A percentile compares a stretch with the other conserved stretches of the same genome.
Conservation (phyloP, 2,329 filamentous ascomycete species). For the Stromatinia cepivora region DNA sequence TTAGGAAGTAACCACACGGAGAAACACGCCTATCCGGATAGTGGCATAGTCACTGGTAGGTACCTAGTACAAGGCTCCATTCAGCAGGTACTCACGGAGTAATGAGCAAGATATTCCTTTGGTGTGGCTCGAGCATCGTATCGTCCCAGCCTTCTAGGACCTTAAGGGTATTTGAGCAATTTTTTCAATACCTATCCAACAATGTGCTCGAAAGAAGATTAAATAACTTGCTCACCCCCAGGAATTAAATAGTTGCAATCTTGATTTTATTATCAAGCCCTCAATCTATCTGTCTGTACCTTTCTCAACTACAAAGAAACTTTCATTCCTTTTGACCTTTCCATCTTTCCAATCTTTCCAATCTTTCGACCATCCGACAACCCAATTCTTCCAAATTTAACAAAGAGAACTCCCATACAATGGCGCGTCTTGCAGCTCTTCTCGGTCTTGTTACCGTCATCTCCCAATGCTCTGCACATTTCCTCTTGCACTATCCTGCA, state of each 20-base stretch:
- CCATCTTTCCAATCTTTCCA: background rate
- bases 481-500: constrained; percentile 51
- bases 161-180: constrained; percentile 2
- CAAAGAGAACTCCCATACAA: constrained; percentile 7
- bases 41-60: background rate
- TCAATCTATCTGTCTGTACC: background rate
- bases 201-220: constrained; percentile 1
- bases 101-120: constrained; percentile 13
- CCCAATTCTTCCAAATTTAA: background rate
- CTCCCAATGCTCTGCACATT: constrained; percentile 52
- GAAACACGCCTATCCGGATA: background rate
- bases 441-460: constrained; percentile 25
- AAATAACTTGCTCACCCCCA: constrained; percentile 17
- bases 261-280: background rate
- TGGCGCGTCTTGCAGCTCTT: constrained; percentile 23
- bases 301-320: background rate
- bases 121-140: background rate
- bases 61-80: background rate
- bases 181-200: background rate
- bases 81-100: background rate
- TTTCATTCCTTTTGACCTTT: background rate
- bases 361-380: background rate
- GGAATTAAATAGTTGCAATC: background rate
- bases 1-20: background rate
- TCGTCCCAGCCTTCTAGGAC: background rate